Evolutionary conservation across 2,329 filamentous ascomycete species (phyloP), one percentile per base, ranked within the genome.

Genomic region (Raffaelea deltoideospora): DNA sequence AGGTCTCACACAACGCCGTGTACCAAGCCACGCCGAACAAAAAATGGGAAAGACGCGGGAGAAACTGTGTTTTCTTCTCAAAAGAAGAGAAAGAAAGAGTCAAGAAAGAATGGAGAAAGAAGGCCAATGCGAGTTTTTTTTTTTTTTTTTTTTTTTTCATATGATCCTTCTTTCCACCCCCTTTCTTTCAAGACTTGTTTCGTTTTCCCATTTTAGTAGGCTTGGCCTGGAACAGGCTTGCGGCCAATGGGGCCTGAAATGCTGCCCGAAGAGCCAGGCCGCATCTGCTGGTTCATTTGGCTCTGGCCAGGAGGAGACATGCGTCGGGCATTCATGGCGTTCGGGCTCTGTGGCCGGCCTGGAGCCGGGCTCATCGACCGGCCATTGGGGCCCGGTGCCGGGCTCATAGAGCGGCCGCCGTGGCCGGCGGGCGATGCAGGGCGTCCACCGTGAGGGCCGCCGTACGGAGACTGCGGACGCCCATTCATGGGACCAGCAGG

Each of bases 181-280:
- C n/a, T n/a, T 14, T 31, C 34, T 20, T 30, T 29, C 28, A 26
- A 19, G 18, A 26, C 28, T 17, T 30, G 5, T 19, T 27, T 23
- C 35, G 13, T 37, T 17, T 5, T 8, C 23, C 30, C 23, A 14
- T 26, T 14, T 13, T 48, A 69, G 38, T 63, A 64, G 4, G 67
- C 66, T 51, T 71, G 67, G 26, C 67, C 67, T 6, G 69, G 67
- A 29, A 75, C 63, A 20, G 70, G 67, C 51, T 75, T 74, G 38
- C 69, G 63, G 45, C 55, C 60, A 41, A 71, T 58, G 20, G 63
- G 55, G 29, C 58, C 61, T 4, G 29, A 26, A 8, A 11, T 26
- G 32, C 23, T 34, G 23, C 4, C 21, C 11, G 14, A 3, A 10
- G 23, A 13, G 5, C 59, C 18, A 13, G 37, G 27, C 3, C 41